phyloP scores from a whole-genome alignment of 306 rosid genomes.

The Cicer chorassanicum region DNA sequence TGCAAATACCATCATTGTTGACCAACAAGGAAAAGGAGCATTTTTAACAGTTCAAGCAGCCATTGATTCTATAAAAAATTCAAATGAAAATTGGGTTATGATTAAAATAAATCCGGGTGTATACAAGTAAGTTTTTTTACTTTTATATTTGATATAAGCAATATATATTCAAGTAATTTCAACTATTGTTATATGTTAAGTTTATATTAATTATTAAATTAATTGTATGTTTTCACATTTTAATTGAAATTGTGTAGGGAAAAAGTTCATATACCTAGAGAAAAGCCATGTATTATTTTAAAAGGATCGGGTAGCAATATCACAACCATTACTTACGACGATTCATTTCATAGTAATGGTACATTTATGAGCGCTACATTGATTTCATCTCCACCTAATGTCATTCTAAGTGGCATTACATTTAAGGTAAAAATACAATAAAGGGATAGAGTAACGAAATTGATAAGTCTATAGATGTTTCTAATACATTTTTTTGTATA shows the following conservation, averaged over 20 bases:
- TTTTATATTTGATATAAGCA: neutral
- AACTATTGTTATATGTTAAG: neutral
- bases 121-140: constrained; percentile 11
- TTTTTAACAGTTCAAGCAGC: constrained; percentile 54
- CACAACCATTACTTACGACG: neutral
- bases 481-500: neutral
- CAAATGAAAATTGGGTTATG: constrained; percentile 43
- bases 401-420: constrained; percentile 2
- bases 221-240: neutral
- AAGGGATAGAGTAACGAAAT: neutral
- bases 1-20: constrained; percentile 40
- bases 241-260: neutral
- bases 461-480: neutral
- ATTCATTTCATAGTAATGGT: neutral
- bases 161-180: constrained; percentile 17
- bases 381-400: constrained; percentile 19
- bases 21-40: constrained; percentile 39
- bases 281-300: neutral
- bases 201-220: neutral
- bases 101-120: constrained; percentile 43
- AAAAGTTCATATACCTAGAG: neutral
- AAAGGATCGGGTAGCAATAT: neutral
- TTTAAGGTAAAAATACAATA: neutral
- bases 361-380: constrained; percentile 1
- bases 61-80: constrained; percentile 47